Conservation (phyloP, 805 yeast species). For the Starmerella gropengiesseri region DNA sequence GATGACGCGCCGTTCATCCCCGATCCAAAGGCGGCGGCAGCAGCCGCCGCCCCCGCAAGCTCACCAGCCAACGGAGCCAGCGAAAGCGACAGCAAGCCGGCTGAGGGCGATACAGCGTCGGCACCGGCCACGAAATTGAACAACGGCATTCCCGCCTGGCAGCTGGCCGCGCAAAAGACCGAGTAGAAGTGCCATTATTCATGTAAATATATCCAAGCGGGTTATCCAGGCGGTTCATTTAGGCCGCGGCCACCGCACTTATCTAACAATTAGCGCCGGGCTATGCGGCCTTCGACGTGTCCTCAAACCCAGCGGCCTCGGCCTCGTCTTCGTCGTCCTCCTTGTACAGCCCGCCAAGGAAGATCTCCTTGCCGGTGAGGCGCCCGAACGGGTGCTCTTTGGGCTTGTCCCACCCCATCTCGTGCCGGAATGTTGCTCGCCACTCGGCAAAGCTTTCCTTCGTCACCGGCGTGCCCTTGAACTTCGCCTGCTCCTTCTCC, state of each 20-base stretch:
- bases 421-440: conserved; percentile 62
- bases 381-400: conserved; percentile 52
- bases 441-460: conserved; percentile 59
- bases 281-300: neutral
- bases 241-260: too few species aligned
- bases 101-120: neutral
- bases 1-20: conserved; percentile 12
- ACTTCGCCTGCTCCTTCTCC: conserved; percentile 76
- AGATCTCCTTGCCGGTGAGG: conserved; percentile 78
- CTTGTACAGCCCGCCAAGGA: conserved; percentile 78
- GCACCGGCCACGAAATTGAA: neutral
- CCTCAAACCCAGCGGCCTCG: conserved; percentile 17
- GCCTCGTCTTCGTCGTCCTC: conserved; percentile 48
- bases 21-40: conserved; percentile 8
- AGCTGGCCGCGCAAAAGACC: too few species aligned
- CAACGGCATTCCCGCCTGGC: too few species aligned
- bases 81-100: neutral
- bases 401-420: conserved; percentile 56
- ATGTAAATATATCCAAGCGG: too few species aligned
- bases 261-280: too few species aligned
- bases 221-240: too few species aligned
- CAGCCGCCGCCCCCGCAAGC: neutral
- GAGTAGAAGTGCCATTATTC: too few species aligned
- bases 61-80: neutral
- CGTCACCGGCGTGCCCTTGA: conserved; percentile 84